Evolutionary conservation across 441 rosid species (phyloP).

Genomic region (Viola pubescens): DNA sequence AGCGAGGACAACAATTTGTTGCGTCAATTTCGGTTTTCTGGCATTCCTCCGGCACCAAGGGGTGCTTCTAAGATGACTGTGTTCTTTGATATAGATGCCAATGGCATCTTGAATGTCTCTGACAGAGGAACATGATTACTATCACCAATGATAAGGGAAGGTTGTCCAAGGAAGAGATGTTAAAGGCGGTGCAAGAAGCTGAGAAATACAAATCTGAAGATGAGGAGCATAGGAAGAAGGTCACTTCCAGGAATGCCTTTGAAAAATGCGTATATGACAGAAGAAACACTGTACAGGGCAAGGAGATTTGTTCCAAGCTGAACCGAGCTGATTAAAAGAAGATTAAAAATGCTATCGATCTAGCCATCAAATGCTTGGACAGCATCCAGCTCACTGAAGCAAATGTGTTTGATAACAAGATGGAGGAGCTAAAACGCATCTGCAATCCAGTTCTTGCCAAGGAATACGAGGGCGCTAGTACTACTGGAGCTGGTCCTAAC

Average conservation of each 20-base stretch:
- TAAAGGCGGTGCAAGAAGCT: slow-evolving; percentile 68
- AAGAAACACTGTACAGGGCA: slow-evolving; percentile 50
- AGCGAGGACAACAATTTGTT: slow-evolving; percentile 53
- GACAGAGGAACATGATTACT: slow-evolving; percentile 70
- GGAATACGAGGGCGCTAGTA: not conserved
- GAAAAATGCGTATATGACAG: slow-evolving; percentile 32
- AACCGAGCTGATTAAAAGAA: slow-evolving; percentile 47
- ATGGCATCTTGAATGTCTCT: slow-evolving; percentile 63
- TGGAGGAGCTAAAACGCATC: not conserved
- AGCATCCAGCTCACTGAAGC: not conserved
- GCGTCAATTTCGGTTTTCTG: slow-evolving; percentile 49
- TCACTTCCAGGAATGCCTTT: slow-evolving; percentile 52
- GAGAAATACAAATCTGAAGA: slow-evolving; percentile 66
- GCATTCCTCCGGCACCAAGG: slow-evolving; percentile 43
- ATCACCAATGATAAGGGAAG: slow-evolving; percentile 72
- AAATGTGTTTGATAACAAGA: not conserved
- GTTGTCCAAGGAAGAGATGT: slow-evolving; percentile 42
- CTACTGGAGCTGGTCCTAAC: no score
- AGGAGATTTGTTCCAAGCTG: slow-evolving; percentile 47
- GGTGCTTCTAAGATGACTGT: slow-evolving; percentile 38
- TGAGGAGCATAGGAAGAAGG: slow-evolving; percentile 62
- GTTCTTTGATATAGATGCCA: slow-evolving; percentile 42
- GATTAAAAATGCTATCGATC: slow-evolving; percentile 47
- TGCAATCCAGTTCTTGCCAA: not conserved
- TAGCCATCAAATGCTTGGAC: slow-evolving; percentile 10